Evolutionary conservation across 495 filamentous ascomycete genomes (phyloP).

Genomic region (Penicillium herquei): DNA sequence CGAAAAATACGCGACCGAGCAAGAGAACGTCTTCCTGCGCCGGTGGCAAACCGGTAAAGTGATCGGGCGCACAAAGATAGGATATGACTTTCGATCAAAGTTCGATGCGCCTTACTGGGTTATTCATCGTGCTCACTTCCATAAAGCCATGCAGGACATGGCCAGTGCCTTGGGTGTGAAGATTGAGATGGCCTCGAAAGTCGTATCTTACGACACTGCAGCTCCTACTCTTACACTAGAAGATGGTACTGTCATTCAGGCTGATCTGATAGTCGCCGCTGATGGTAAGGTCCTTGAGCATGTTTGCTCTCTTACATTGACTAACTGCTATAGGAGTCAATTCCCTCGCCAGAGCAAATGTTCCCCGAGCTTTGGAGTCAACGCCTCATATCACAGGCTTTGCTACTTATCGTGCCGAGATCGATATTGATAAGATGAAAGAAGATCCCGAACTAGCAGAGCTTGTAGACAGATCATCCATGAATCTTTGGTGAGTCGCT

Average conservation of each 20-base stretch:
- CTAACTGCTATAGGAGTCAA: slow-evolving; percentile 26
- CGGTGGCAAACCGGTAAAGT: slow-evolving; percentile 41
- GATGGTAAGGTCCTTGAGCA: slow-evolving; percentile 28
- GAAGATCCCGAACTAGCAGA: slow-evolving; percentile 35
- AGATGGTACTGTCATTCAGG: slow-evolving; percentile 11
- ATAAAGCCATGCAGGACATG: slow-evolving; percentile 27
- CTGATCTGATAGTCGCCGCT: slow-evolving; percentile 43
- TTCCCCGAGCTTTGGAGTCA: slow-evolving; percentile 18
- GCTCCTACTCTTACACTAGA: slow-evolving; percentile 18
- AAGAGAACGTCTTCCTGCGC: slow-evolving; percentile 34
- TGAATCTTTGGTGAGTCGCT: slow-evolving; percentile 39
- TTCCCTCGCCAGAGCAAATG: slow-evolving; percentile 27
- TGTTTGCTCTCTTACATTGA: slow-evolving; percentile 1
- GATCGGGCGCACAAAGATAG: slow-evolving; percentile 36
- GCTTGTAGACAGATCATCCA: slow-evolving; percentile 34
- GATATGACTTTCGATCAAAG: slow-evolving; percentile 31
- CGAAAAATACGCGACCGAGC: slow-evolving; percentile 26
- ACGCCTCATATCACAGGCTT: slow-evolving; percentile 23
- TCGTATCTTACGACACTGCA: slow-evolving; percentile 23
- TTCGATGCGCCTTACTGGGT: slow-evolving; percentile 43
- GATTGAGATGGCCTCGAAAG: slow-evolving; percentile 21
- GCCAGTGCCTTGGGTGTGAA: slow-evolving; percentile 35
- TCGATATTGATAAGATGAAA: slow-evolving; percentile 38
- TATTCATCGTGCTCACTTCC: slow-evolving; percentile 44
- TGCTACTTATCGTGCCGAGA: slow-evolving; percentile 42